Conservation (phyloP, 2,329 filamentous ascomycete species). For the Aspergillus vadensis region DNA sequence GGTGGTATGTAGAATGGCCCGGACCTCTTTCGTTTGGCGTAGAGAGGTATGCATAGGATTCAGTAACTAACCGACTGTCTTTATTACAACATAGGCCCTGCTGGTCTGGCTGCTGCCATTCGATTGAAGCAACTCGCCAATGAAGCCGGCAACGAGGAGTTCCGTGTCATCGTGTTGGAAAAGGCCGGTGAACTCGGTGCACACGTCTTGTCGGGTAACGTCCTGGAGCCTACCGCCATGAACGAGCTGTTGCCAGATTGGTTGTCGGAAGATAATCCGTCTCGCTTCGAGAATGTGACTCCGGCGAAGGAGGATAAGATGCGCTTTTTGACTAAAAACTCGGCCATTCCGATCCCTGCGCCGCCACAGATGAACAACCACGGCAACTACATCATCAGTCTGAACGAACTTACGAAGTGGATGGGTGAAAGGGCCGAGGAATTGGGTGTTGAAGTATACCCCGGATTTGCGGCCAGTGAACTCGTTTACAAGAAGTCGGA, state of each 20-base stretch:
- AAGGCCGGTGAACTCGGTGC: constrained; percentile 94
- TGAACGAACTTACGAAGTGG: constrained; percentile 96
- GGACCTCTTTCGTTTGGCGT: neutral
- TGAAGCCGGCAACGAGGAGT: constrained; percentile 92
- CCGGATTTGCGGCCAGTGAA: constrained; percentile 92
- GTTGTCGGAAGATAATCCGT: constrained; percentile 84
- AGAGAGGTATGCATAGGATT: neutral
- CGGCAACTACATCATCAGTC: constrained; percentile 94
- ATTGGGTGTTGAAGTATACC: constrained; percentile 91
- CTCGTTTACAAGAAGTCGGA: constrained; percentile 81
- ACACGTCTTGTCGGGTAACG: constrained; percentile 93
- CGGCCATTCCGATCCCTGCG: constrained; percentile 75
- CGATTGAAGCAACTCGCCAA: constrained; percentile 93
- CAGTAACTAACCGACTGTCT: constrained; percentile 9
- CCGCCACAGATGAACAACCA: constrained; percentile 98
- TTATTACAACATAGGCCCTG: constrained; percentile 62
- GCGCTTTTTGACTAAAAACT: constrained; percentile 86
- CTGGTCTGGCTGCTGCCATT: constrained; percentile 89
- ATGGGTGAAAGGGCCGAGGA: constrained; percentile 95
- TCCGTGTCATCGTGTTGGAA: constrained; percentile 87
- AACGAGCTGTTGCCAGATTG: constrained; percentile 92
- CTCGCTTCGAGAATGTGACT: constrained; percentile 83
- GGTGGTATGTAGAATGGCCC: constrained; percentile 59
- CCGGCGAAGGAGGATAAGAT: constrained; percentile 82
- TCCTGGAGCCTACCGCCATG: constrained; percentile 85